Evolutionary conservation across 257 asterid species (phyloP).

Genomic region (Thymus mandschuricus): DNA sequence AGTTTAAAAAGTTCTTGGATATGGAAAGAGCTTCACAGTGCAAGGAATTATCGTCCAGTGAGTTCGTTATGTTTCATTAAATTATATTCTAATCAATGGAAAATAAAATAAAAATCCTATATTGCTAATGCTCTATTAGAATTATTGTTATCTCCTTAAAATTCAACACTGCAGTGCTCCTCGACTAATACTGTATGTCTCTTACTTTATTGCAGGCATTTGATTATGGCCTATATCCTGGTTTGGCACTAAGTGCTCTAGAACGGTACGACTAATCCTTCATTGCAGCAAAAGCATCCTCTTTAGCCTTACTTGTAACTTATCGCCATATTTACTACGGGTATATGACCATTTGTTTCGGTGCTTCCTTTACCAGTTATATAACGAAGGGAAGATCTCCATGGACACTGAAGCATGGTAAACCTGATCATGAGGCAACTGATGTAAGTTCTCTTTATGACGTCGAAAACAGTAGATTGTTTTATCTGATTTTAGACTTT

Average conservation of each 20-base stretch:
- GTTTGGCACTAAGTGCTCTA: conserved; percentile 77
- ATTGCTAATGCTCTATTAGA: not conserved
- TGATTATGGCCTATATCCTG: conserved; percentile 88
- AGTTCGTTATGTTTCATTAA: conserved; percentile 37
- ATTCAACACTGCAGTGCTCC: not conserved
- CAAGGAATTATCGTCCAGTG: conserved; percentile 97
- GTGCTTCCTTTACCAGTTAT: conserved; percentile 57
- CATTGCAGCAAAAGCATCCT: conserved; percentile 19
- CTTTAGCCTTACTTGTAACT: conserved; percentile 3
- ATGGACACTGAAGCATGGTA: conserved; percentile 93
- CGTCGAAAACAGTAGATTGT: no score
- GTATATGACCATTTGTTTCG: conserved; percentile 20
- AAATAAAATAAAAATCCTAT: not conserved
- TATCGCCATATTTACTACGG: conserved; percentile 8
- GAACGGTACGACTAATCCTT: conserved; percentile 70
- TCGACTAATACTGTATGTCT: conserved; percentile 9
- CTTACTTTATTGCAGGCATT: conserved; percentile 69
- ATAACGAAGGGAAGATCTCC: conserved; percentile 86
- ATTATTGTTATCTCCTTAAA: not conserved
- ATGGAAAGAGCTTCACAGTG: conserved; percentile 86
- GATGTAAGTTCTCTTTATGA: conserved; percentile 50
- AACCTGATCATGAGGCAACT: conserved; percentile 87
- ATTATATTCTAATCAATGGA: not conserved
- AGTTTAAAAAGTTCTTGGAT: conserved; percentile 82
- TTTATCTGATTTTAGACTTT: conserved; percentile 6